These are phyloP conservation scores for Usnea hakonensis DNA, from an alignment of 495 filamentous ascomycete species.

Conservation along the genomic window DNA sequence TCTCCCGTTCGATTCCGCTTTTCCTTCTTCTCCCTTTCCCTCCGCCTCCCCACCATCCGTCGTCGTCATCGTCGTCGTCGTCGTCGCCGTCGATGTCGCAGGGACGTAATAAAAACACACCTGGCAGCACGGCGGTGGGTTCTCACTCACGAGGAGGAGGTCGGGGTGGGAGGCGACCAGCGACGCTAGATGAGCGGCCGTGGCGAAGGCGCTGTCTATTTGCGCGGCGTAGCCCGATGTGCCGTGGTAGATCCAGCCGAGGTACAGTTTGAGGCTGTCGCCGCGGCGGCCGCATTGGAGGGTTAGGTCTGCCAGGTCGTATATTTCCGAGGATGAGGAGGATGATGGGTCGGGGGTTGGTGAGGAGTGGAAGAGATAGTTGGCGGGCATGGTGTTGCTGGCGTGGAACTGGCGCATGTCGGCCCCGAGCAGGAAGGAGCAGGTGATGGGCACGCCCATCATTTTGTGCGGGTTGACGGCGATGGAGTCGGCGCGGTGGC, in stretches of 20 bases:
- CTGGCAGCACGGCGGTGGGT: constrained; percentile 82
- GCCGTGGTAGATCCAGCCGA: constrained; percentile 87
- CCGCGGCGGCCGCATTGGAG: constrained; percentile 85
- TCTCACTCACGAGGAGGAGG: constrained; percentile 63
- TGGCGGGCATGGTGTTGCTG: constrained; percentile 79
- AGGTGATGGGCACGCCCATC: constrained; percentile 84
- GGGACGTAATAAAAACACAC: constrained; percentile 86
- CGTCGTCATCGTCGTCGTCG: constrained; percentile 49
- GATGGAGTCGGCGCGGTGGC: constrained; percentile 67
- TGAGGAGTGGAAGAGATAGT: constrained; percentile 71
- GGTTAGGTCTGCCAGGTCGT: constrained; percentile 89
- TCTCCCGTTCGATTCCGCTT: constrained; percentile 61
- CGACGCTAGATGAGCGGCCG: constrained; percentile 56
- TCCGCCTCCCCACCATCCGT: constrained; percentile 46
- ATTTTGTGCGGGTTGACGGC: constrained; percentile 95
- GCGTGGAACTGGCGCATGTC: constrained; percentile 69
- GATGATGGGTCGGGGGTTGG: constrained; percentile 14
- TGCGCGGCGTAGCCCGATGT: constrained; percentile 50
- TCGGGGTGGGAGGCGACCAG: constrained; percentile 46
- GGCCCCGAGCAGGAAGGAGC: constrained; percentile 74
- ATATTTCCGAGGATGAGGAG: constrained; percentile 44
- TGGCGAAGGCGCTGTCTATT: constrained; percentile 60
- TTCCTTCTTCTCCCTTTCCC: no score
- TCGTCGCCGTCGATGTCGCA: constrained; percentile 27
- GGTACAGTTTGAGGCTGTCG: constrained; percentile 77